Evolutionary conservation across 768 basidiomycete genomes (phyloP).

Genomic region (Collybia sordida): DNA sequence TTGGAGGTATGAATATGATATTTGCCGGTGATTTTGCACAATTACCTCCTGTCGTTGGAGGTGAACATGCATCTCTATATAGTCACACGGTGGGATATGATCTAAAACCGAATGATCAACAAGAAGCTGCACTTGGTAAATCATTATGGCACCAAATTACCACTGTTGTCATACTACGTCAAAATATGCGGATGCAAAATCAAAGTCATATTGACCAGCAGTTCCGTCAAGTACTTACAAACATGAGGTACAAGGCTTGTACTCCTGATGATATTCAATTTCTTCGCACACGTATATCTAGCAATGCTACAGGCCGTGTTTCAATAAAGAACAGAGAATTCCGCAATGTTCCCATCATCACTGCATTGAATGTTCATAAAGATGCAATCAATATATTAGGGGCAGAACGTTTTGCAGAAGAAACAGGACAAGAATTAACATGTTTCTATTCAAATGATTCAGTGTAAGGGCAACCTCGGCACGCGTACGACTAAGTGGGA

Average conservation of each 20-base stretch:
- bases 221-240: slow-evolving; percentile 28
- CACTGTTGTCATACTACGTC: slow-evolving; percentile 20
- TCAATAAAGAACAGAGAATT: slow-evolving; percentile 18
- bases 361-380: slow-evolving; percentile 31
- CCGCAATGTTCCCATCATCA: slow-evolving; percentile 36
- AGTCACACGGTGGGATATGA: slow-evolving; percentile 10
- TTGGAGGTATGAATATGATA: slow-evolving; percentile 40
- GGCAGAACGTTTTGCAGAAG: slow-evolving; percentile 27
- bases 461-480: too few species aligned
- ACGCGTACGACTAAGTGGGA: too few species aligned
- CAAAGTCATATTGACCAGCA: slow-evolving; percentile 19
- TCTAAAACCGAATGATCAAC: slow-evolving; percentile 1
- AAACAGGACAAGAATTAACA: slow-evolving; percentile 21
- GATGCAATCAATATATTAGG: slow-evolving; percentile 36
- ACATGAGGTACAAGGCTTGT: slow-evolving; percentile 41
- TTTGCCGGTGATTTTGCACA: slow-evolving; percentile 48
- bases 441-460: slow-evolving; percentile 26
- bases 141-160: slow-evolving; percentile 28
- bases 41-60: slow-evolving; percentile 29
- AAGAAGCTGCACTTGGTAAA: slow-evolving; percentile 22
- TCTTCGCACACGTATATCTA: slow-evolving; percentile 22
- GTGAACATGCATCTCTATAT: slow-evolving; percentile 19
- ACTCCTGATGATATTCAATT: slow-evolving; percentile 35
- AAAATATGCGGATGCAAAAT: slow-evolving; percentile 33
- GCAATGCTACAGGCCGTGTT: slow-evolving; percentile 5